Evolutionary conservation across 352 stramenopile species (phyloP), one percentile per base, ranked within the genome.

Genomic region (Pythium brachiatum): DNA sequence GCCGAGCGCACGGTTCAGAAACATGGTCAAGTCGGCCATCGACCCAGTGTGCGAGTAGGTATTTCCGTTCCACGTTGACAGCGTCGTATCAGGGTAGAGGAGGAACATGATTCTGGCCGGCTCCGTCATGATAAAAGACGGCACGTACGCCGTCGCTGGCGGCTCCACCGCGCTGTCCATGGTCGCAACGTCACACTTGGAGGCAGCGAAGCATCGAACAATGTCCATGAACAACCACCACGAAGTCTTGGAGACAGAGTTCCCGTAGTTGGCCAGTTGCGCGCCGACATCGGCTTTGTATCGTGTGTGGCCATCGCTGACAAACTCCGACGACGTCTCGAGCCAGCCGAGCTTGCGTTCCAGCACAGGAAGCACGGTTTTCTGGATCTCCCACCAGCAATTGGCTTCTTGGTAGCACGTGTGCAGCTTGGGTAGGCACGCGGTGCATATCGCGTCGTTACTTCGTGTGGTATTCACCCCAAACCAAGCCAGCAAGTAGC

Each of bases 121-220:
- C 13, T 31, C 9, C 7, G 32, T 8, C 15, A 8, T 52, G n/a
- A 52, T 1, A 21, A 20, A 32, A 1, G 44, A 31, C 21, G 44
- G 44, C 15, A 32, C 44, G 44, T 52, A 32, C 4, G 44, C 44
- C 21, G 44, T 52, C 9, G 44, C 44, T 11, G 44, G 44, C 4
- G 44, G 44, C 12, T 52, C 44, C 2, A 52, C 23, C 4, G 44
- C 44, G 23, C 23, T 52, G 44, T 52, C 44, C 44, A 52, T 52
- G 8, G 23, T 11, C 2, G 21, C 7, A 2, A 52, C 44, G 21
- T 52, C 44, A 13, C 44, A 52, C 44, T 29, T 32, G 9, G 44
- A 13, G 8, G 21, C 44, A 6, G 44, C 21, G 7, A 52, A 20
- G 25, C 44, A 52, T 9, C 8, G 9, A 2, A 52, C 5, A 32